phyloP scores from a whole-genome alignment of 768 basidiomycete genomes.

The Kwoniella europaea region DNA sequence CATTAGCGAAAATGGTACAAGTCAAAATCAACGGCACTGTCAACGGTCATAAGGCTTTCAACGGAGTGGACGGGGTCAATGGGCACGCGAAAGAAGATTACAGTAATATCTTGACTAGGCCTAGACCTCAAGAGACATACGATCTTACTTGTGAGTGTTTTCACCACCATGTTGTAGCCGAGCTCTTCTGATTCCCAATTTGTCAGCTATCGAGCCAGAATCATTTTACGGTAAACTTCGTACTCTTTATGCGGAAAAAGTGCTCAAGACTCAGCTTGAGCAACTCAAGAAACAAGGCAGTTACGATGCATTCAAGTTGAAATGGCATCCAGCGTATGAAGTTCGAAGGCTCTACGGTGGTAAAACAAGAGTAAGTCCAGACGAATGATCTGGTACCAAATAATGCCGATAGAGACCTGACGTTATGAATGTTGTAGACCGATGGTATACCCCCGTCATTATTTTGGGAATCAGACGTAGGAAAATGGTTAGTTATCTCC shows the following conservation, averaged over 20 bases:
- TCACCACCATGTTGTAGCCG: too few species aligned
- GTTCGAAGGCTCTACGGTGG: conserved; percentile 26
- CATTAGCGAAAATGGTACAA: conserved; percentile 3
- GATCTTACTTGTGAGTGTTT: conserved; percentile 4
- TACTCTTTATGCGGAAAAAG: conserved; percentile 28
- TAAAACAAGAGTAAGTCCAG: conserved; percentile 22
- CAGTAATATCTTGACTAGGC: conserved; percentile 3
- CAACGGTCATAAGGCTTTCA: neutral
- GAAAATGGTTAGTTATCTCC: conserved; percentile 32
- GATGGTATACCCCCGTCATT: conserved; percentile 38
- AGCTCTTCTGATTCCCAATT: neutral
- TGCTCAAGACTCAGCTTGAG: conserved; percentile 45
- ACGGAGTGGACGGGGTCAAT: neutral
- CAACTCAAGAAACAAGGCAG: conserved; percentile 42
- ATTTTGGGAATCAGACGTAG: conserved; percentile 45
- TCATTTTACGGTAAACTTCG: conserved; percentile 45
- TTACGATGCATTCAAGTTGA: conserved; percentile 40
- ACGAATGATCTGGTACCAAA: too few species aligned
- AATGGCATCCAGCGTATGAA: conserved; percentile 43
- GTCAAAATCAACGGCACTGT: neutral
- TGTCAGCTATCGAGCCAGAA: conserved; percentile 23
- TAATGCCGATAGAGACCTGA: too few species aligned
- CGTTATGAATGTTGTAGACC: neutral
- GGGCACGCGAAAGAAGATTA: neutral
- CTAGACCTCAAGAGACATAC: conserved; percentile 15